phyloP scores from a whole-genome alignment of 495 filamentous ascomycete genomes.

The Hypoxylon subgilvum region DNA sequence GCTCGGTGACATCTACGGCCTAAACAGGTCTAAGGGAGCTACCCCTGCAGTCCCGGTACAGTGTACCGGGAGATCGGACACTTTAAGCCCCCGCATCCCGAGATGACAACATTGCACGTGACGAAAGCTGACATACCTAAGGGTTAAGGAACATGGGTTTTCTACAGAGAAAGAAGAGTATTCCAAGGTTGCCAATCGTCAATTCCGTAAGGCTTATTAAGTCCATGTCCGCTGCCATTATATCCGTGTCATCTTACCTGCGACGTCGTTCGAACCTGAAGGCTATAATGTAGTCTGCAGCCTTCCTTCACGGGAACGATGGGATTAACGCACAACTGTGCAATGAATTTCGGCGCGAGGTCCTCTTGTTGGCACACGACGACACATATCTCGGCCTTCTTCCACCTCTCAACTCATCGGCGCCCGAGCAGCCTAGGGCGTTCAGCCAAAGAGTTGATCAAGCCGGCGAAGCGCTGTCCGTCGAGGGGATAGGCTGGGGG shows the following conservation, averaged over 20 bases:
- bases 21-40: background rate
- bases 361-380: too few species aligned
- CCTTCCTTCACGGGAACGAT: background rate
- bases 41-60: slow-evolving; percentile 8
- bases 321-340: too few species aligned
- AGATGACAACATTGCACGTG: background rate
- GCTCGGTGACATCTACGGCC: background rate
- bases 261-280: background rate
- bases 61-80: slow-evolving; percentile 18
- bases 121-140: background rate
- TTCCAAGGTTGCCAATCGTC: background rate
- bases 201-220: background rate
- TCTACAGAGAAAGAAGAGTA: background rate
- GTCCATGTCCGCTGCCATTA: background rate
- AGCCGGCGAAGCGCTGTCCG: too few species aligned
- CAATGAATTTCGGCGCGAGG: too few species aligned
- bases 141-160: background rate
- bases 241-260: background rate
- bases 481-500: too few species aligned
- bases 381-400: too few species aligned
- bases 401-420: too few species aligned
- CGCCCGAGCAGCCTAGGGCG: too few species aligned
- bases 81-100: slow-evolving; percentile 22
- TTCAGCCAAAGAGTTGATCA: too few species aligned
- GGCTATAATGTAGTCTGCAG: background rate